Base-by-base conservation (phyloP, 2,329 filamentous ascomycete species). In the Colletotrichum orchidophilum region DNA sequence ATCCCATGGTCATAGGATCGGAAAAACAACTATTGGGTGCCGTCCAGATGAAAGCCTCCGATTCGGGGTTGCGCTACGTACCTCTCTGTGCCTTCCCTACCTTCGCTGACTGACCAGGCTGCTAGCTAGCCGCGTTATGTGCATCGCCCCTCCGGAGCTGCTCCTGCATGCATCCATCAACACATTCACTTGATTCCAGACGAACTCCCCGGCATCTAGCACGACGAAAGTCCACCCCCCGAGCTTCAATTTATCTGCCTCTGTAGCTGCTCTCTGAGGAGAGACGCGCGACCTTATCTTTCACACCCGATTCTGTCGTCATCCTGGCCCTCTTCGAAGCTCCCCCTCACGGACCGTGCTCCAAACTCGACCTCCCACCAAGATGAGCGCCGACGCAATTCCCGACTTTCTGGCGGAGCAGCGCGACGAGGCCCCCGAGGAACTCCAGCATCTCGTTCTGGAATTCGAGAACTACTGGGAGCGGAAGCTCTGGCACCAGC, bases 401-500 rank as follows among this genome's bases (percentile, higher is more conserved):
- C 89, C 94, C 80, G 94, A 97, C 82, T 97, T 98, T 85, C 93
- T 99, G 75, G 90, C 91, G 73, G 93, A 97, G 77, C 94, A 97
- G 89, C 93, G 95, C 81, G 94, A 97, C 80, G 87, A 91, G 81
- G 94, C 95, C 78, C 93, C 95, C 63, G 93, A 95, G 76, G 93
- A 97, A 81, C 90, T 97, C 63, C 95, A 98, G 84, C 89, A 92
- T 78, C 90, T 94, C 78, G 94, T 98, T 82, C 89, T 99, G 77
- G 91, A 92, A 78, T 97, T 99, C 75, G 96, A 99, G 86, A 95
- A 97, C 81, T 94, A 91, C 80, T 99, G 96, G 96, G 96, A 99
- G 87, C 92, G 96, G 78, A 98, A 98, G 86, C 89, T 99, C 84
- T 99, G 96, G 96, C 96, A 99, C 86, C 95, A 99, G 85, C 92